A percentile compares a stretch with the other conserved stretches of the same genome.
Evolutionary conservation across 2,329 filamentous ascomycete genomes (phyloP).

Genomic region (Metarhizium robertsii): DNA sequence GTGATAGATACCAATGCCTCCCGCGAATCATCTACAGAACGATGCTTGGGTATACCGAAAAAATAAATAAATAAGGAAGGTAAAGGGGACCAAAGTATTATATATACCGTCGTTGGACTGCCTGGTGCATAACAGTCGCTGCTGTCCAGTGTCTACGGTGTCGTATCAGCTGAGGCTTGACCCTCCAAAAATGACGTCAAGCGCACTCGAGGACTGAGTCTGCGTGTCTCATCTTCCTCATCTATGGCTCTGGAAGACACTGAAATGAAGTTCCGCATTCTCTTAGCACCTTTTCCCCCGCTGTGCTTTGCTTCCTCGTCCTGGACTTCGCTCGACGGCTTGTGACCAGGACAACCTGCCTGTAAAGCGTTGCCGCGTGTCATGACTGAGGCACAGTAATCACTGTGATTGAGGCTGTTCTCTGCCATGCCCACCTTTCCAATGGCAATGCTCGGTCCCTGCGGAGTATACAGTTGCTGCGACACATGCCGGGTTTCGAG

Average conservation of each 20-base stretch:
- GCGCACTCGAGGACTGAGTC: conserved; percentile 16
- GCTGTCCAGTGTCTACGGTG: background rate
- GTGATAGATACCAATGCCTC: background rate
- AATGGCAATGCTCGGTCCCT: conserved; percentile 11
- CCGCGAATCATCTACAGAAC: background rate
- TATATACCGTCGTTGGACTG: background rate
- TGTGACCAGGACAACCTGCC: background rate
- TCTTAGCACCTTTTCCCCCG: conserved; percentile 32
- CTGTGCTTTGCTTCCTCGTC: background rate
- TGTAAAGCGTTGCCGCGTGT: background rate
- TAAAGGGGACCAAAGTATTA: background rate
- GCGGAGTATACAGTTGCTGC: conserved; percentile 25
- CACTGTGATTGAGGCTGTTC: background rate
- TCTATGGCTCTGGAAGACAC: conserved; percentile 36
- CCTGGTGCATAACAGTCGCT: background rate
- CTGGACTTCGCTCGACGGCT: background rate
- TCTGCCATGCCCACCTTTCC: background rate
- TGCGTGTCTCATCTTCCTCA: conserved; percentile 35
- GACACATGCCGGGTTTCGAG: conserved; percentile 30
- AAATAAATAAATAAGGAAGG: background rate
- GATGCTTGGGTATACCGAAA: background rate
- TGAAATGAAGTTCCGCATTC: conserved; percentile 36
- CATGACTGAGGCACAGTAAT: background rate
- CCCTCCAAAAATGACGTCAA: conserved; percentile 12
- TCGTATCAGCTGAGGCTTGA: background rate